phyloP scores from a whole-genome alignment of 1,139 yeast species.

The Pichia sp. region DNA sequence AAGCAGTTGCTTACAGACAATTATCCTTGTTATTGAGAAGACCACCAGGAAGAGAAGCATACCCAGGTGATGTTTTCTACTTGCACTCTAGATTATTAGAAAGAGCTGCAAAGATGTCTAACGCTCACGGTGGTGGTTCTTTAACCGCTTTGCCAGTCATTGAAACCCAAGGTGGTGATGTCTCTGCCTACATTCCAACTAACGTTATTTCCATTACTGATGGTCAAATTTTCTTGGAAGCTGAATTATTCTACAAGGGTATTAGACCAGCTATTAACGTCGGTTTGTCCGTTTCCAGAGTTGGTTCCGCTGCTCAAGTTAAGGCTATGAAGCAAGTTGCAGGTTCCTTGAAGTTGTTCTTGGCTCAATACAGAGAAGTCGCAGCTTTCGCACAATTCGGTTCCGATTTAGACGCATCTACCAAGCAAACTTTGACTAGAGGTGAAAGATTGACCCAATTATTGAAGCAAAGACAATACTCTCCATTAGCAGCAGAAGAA shows the following conservation, averaged over 20 bases:
- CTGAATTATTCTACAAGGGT: conserved; percentile 99
- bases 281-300: conserved; percentile 99
- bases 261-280: conserved; percentile 99
- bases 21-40: conserved; percentile 95
- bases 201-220: conserved; percentile 96
- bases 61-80: conserved; percentile 97
- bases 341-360: conserved; percentile 99
- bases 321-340: conserved; percentile 99
- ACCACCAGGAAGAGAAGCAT: conserved; percentile 97
- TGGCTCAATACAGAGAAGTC: conserved; percentile 99
- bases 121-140: conserved; percentile 85
- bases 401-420: conserved; percentile 99
- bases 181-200: conserved; percentile 95
- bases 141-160: conserved; percentile 94
- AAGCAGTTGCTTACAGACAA: conserved; percentile 99
- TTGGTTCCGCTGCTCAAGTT: conserved; percentile 99
- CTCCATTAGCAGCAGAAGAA: conserved; percentile 97
- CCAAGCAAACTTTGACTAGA: conserved; percentile 98
- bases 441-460: conserved; percentile 99
- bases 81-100: conserved; percentile 93
- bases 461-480: conserved; percentile 95
- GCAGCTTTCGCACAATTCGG: conserved; percentile 99
- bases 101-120: conserved; percentile 97
- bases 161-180: conserved; percentile 99
- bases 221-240: conserved; percentile 98